phyloP scores from a whole-genome alignment of 441 rosid species.

The Breynia disticha region DNA sequence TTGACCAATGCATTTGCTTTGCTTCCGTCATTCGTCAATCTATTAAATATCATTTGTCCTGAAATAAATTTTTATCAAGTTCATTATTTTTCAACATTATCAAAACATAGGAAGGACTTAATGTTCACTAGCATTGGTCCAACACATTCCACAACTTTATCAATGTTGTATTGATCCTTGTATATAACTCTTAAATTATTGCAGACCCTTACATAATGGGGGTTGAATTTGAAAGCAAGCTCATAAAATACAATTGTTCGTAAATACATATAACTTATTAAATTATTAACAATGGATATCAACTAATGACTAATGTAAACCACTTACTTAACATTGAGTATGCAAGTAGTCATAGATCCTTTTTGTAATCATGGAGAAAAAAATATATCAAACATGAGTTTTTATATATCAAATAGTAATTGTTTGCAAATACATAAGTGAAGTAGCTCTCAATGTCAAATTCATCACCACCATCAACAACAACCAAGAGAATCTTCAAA shows the following conservation, averaged over 20 bases:
- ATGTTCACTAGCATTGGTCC: too few species aligned
- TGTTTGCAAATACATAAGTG: not conserved
- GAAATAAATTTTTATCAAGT: too few species aligned
- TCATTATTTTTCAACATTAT: too few species aligned
- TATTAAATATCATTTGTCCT: too few species aligned
- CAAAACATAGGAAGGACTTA: too few species aligned
- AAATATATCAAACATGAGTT: not conserved
- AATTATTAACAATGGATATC: not conserved
- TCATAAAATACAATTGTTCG: constrained; percentile 97
- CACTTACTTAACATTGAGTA: too few species aligned
- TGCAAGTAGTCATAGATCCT: not conserved
- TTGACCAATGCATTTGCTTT: too few species aligned
- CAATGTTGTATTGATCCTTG: constrained; percentile 97
- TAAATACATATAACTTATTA: constrained; percentile 6
- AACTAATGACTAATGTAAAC: not conserved
- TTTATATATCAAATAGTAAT: not conserved
- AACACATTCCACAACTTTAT: constrained; percentile 98
- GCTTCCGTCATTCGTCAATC: too few species aligned
- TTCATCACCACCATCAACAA: not conserved
- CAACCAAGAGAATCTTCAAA: constrained; percentile 2
- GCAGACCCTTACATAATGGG: constrained; percentile 98
- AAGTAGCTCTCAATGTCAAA: not conserved
- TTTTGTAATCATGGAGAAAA: not conserved
- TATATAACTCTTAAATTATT: constrained; percentile 96
- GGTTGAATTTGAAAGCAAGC: constrained; percentile 96